Percentiles rank a stretch among this genome's conserved stretches.
Evolutionary conservation across 768 basidiomycete genomes (phyloP).

Genomic region (Pisolithus marmoratus): DNA sequence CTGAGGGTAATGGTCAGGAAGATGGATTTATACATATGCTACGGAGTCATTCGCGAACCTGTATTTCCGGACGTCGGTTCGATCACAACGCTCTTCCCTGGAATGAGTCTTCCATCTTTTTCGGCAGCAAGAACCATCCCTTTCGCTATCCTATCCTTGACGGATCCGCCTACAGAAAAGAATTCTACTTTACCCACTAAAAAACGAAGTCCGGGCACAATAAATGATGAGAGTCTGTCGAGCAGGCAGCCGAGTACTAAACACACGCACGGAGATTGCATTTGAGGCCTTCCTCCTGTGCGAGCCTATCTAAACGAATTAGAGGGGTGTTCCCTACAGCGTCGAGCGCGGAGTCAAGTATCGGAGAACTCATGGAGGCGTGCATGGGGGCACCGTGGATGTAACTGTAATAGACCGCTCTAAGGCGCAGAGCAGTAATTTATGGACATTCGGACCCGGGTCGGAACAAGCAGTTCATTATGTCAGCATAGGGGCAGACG

Average conservation of each 20-base stretch:
- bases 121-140: conserved; percentile 97
- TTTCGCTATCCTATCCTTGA: conserved; percentile 95
- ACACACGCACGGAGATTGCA: conserved; percentile 79
- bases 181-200: conserved; percentile 91
- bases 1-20: conserved; percentile 30
- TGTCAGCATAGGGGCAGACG: neutral
- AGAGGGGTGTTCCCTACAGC: conserved; percentile 91
- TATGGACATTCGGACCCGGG: too few species aligned
- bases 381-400: conserved; percentile 19
- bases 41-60: conserved; percentile 55
- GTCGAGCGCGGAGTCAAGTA: conserved; percentile 75
- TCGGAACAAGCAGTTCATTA: neutral
- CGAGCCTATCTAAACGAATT: conserved; percentile 77
- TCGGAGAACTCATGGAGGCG: conserved; percentile 26
- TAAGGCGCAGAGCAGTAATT: too few species aligned
- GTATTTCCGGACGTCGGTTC: conserved; percentile 96
- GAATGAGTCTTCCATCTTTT: conserved; percentile 74
- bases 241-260: neutral
- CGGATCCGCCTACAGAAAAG: conserved; percentile 85
- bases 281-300: conserved; percentile 64
- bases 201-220: neutral
- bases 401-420: too few species aligned
- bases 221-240: neutral
- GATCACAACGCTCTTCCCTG: conserved; percentile 86
- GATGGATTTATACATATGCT: neutral